Conservation (phyloP, 2,329 filamentous ascomycete genomes). For the Scedosporium aurantiacum region DNA sequence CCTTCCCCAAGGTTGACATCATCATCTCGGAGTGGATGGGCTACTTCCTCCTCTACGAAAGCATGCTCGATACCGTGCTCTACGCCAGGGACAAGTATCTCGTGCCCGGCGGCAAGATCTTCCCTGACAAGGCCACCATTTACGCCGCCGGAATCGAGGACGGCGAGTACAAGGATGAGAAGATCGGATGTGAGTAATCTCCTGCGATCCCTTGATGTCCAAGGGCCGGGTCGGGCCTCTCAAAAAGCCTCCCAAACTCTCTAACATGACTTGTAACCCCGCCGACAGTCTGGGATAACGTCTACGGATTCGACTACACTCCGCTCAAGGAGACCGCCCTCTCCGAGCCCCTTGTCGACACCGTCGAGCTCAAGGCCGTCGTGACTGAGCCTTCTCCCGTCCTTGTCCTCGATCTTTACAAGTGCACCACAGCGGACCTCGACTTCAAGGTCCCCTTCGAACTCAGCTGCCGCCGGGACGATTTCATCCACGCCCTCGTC, state of each 20-base stretch:
- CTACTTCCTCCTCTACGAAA: constrained; percentile 97
- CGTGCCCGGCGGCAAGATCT: constrained; percentile 77
- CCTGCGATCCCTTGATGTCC: neutral
- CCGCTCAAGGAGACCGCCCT: constrained; percentile 89
- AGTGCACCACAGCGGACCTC: constrained; percentile 70
- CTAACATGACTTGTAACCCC: neutral
- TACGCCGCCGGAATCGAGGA: constrained; percentile 96
- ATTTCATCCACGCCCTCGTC: constrained; percentile 93
- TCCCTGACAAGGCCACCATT: constrained; percentile 97
- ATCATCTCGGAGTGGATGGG: constrained; percentile 99
- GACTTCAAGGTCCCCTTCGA: constrained; percentile 72
- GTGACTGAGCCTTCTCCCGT: constrained; percentile 83
- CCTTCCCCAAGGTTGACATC: constrained; percentile 93
- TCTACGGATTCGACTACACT: constrained; percentile 94
- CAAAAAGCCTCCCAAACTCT: neutral
- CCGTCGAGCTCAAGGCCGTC: constrained; percentile 92
- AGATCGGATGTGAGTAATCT: constrained; percentile 79
- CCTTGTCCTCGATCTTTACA: constrained; percentile 88
- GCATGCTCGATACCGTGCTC: constrained; percentile 96
- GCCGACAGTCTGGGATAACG: constrained; percentile 90
- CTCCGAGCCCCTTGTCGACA: constrained; percentile 93
- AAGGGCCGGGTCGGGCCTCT: too few relatives aligned
- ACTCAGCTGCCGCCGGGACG: constrained; percentile 68
- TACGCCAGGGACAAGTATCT: constrained; percentile 94
- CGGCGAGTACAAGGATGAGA: constrained; percentile 99